Evolutionary conservation across 768 basidiomycete genomes (phyloP), one percentile per base, ranked within the genome.

Genomic region (Trametes cinnabarina): DNA sequence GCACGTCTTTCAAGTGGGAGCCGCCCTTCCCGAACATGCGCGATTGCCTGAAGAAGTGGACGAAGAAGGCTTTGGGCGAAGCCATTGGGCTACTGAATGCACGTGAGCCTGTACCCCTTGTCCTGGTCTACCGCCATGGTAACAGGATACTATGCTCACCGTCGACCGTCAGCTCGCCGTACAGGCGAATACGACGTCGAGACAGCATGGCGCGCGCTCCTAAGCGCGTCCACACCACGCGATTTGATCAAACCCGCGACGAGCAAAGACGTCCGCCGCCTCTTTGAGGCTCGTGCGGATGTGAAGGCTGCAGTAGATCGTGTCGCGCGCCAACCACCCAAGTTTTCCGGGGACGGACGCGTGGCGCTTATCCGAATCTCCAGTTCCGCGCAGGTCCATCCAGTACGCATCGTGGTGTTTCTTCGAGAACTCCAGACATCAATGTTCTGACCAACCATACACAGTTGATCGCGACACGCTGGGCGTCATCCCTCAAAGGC

Each of bases 401-500:
- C 68, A 17, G 66, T 69, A 35, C 42, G 60, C 19, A 41, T 14
- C 30, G 34, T 1, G 39, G 32, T 41, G 22, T 23, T 4, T 23
- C 17, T 26, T 3, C 17, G 22, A 22, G 54, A 14, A 43, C 3
- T 32, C 12, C 3, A 12, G 20, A 35, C 12, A 3, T 20, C 23
- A 20, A 3, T 35, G 5, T 2, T n/a, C 37, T 19, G 9, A 34
- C 11, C 15, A 15, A 23, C 14, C 23, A 5, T 28, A 8, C 73
- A 42, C 73, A 78, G 41, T 74, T 80, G 5, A 76, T 80, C 23
- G 78, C 77, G 7, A 80, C 78, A 0, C 67, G 78, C 32, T 80
- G 79, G 79, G 72, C 76, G 0, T 74, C 75, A 3, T 68, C 63
- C 57, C 71, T 69, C 58, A 76, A 62, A 58, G 73, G 63, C 30